Conservation (phyloP, 2,329 filamentous ascomycete species). For the Fusarium concolor region DNA sequence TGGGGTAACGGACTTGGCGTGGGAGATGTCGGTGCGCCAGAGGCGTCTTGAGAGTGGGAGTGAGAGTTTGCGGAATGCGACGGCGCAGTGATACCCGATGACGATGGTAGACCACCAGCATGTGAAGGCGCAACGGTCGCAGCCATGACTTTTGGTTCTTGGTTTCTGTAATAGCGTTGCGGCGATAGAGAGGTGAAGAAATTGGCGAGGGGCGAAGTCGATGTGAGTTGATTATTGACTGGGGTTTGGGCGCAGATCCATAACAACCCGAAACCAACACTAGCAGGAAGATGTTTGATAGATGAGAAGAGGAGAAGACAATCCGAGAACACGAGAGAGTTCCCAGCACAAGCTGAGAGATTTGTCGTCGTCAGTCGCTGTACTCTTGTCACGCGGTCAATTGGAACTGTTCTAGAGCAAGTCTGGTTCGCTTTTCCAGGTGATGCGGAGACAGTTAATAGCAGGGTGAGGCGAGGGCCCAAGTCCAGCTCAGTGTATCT, state of each 20-base stretch:
- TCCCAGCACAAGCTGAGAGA: constrained; percentile 1
- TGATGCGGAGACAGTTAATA: constrained; percentile 28
- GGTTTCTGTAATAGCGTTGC: not conserved
- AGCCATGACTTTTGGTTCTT: constrained; percentile 42
- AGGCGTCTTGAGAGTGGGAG: constrained; percentile 33
- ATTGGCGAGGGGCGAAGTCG: not conserved
- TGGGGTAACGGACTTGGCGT: constrained; percentile 42
- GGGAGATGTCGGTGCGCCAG: constrained; percentile 18
- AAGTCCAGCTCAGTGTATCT: not conserved
- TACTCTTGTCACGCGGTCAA: constrained; percentile 32
- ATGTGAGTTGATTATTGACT: constrained; percentile 23
- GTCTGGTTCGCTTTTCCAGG: constrained; percentile 25
- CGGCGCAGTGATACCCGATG: constrained; percentile 40
- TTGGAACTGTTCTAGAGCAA: constrained; percentile 31
- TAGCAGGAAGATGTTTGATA: not conserved
- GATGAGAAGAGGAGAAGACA: not conserved
- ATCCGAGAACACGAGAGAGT: constrained; percentile 2
- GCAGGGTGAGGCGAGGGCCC: constrained; percentile 4
- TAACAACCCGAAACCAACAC: constrained; percentile 23
- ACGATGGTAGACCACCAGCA: constrained; percentile 42
- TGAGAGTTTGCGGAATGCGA: constrained; percentile 35
- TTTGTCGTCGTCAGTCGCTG: constrained; percentile 11
- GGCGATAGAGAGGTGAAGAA: not conserved
- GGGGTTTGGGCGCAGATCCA: constrained; percentile 32
- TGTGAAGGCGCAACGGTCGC: constrained; percentile 51